Base-by-base conservation (phyloP, 805 yeast species). In the Hanseniaspora guilliermondii region DNA sequence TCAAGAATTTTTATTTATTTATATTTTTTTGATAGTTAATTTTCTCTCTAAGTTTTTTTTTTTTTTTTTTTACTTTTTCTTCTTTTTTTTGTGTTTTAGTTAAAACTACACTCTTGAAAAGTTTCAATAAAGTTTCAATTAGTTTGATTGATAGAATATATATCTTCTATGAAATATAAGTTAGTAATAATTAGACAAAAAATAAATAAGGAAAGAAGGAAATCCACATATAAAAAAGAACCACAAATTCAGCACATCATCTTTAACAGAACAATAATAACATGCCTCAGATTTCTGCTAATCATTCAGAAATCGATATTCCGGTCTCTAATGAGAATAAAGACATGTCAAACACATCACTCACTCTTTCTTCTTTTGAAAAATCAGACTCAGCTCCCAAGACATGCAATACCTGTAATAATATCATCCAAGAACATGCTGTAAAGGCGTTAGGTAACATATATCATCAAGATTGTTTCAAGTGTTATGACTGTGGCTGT, bases 401-500 rank as follows among this genome's bases (percentile, higher is more conserved):
- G 58, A 58, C 68, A 16, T 82, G 88, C 64, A 70, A 73, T 22
- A 70, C 71, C 39, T 83, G 89, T 65, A 68, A 67, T 4, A 65
- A 72, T 37, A 72, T 74, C 12, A 80, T 83, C 17, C 66, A 75
- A 1, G 83, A 91, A n/a, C 87, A 86, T 57, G 81, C 87, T 58
- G 93, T 91, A 3, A 76, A 95, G 49, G 97, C 97, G 0, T 72
- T 91, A 61, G 83, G 80, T 33, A 75, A 75, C 48, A 80, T 86
- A 1, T 91, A 78, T 64, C 97, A 91, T 66, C 83, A 89, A 33
- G 83, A 85, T 35, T 91, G 97, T 68, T 89, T 91, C 67, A 73
- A 79, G 6, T 91, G 97, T 65, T 73, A 78, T 60, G 95, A 86
- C 64, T 93, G 99, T 71, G 83, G 83, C 4, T 73, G 73, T 22